These are phyloP conservation scores for Colletotrichum sp. DNA, from an alignment of 2,329 filamentous ascomycete species.

Conservation along the genomic window DNA sequence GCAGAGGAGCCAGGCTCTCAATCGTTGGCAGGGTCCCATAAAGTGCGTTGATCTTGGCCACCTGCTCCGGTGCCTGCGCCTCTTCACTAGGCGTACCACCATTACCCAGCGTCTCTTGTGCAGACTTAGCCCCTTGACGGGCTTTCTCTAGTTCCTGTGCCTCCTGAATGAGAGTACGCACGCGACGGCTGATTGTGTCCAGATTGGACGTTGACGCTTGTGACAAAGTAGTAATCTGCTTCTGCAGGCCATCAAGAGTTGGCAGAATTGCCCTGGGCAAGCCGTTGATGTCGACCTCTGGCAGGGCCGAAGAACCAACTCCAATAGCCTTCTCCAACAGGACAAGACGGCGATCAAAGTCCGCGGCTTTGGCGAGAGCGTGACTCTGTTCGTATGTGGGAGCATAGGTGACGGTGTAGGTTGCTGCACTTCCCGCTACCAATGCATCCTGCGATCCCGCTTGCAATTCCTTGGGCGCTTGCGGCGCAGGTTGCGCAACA, in stretches of 20 bases:
- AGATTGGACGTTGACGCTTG: slow-evolving; percentile 75
- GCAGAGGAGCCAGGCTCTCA: slow-evolving; percentile 80
- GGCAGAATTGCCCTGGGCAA: slow-evolving; percentile 76
- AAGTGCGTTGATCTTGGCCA: slow-evolving; percentile 87
- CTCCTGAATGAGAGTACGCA: slow-evolving; percentile 73
- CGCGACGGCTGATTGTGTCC: slow-evolving; percentile 72
- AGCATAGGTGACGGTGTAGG: slow-evolving; percentile 69
- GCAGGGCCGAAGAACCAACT: slow-evolving; percentile 71
- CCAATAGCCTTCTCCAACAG: slow-evolving; percentile 83
- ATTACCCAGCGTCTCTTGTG: slow-evolving; percentile 63
- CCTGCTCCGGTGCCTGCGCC: slow-evolving; percentile 69
- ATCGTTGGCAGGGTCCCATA: slow-evolving; percentile 90
- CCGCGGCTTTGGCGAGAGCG: slow-evolving; percentile 78
- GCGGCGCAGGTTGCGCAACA: neutral
- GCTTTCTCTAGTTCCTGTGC: slow-evolving; percentile 74
- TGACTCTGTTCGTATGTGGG: slow-evolving; percentile 71
- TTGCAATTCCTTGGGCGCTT: slow-evolving; percentile 21
- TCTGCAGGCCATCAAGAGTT: slow-evolving; percentile 79
- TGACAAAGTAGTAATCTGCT: slow-evolving; percentile 77
- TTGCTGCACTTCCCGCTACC: slow-evolving; percentile 29
- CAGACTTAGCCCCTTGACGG: slow-evolving; percentile 64
- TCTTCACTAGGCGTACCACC: slow-evolving; percentile 45
- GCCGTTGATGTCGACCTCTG: slow-evolving; percentile 63
- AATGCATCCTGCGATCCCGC: slow-evolving; percentile 23
- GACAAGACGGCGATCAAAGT: slow-evolving; percentile 84